Conservation (phyloP, 2,329 filamentous ascomycete genomes). For the Calonectria leucothoes region DNA sequence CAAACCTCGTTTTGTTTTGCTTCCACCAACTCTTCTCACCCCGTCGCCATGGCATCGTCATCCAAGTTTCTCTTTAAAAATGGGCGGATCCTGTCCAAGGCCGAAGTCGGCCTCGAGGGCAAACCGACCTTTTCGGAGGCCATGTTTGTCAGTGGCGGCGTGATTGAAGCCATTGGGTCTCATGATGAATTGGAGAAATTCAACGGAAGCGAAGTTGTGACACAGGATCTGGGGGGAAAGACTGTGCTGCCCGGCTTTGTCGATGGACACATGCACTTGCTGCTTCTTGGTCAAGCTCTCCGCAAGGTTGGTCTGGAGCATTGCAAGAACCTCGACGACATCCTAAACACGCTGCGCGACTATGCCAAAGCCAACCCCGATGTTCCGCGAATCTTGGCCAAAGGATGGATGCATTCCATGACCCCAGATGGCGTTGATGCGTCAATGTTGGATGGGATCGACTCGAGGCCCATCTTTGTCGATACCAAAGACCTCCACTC, state of each 20-base stretch:
- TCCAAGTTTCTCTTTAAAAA: slow-evolving; percentile 40
- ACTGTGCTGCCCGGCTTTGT: slow-evolving; percentile 67
- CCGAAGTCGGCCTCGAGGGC: slow-evolving; percentile 36
- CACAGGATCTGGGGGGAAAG: slow-evolving; percentile 45
- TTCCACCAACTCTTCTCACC: not conserved
- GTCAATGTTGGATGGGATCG: slow-evolving; percentile 56
- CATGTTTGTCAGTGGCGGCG: slow-evolving; percentile 49
- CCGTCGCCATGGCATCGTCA: slow-evolving; percentile 28
- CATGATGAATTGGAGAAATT: slow-evolving; percentile 41
- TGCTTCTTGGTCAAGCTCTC: slow-evolving; percentile 65
- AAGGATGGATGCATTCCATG: slow-evolving; percentile 67
- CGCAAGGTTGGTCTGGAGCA: slow-evolving; percentile 61
- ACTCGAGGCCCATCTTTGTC: slow-evolving; percentile 61
- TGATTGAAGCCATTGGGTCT: slow-evolving; percentile 49
- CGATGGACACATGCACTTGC: slow-evolving; percentile 68
- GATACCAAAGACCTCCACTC: slow-evolving; percentile 63
- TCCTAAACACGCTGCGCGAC: slow-evolving; percentile 56
- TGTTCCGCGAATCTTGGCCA: slow-evolving; percentile 62
- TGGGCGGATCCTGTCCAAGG: slow-evolving; percentile 43
- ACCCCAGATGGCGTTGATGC: slow-evolving; percentile 57
- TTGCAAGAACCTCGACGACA: slow-evolving; percentile 62
- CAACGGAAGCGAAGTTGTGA: slow-evolving; percentile 10
- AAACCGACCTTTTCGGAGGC: slow-evolving; percentile 45
- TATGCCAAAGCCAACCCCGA: slow-evolving; percentile 60
- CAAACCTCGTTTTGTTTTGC: not conserved